These are phyloP conservation scores for Colletotrichum plurivorum DNA, from an alignment of 2,329 filamentous ascomycete genomes.

Conservation along the genomic window DNA sequence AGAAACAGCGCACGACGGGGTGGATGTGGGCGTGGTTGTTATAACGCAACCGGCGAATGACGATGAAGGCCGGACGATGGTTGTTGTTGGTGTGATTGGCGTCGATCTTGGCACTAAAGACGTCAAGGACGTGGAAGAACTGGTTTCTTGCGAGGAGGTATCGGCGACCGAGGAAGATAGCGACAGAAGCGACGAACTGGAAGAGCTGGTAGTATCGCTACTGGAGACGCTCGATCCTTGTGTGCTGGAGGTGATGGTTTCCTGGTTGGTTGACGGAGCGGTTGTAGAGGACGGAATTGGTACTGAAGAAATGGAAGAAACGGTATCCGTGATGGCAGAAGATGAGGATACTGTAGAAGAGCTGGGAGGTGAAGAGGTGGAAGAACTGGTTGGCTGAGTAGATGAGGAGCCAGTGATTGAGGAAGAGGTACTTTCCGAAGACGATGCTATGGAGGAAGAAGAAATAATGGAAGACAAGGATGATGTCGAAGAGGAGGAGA, in stretches of 20 bases:
- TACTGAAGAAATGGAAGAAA: neutral
- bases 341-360: neutral
- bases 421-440: neutral
- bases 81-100: neutral
- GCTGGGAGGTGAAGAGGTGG: neutral
- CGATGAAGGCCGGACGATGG: neutral
- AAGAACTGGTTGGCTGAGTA: neutral
- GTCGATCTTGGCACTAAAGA: neutral
- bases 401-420: neutral
- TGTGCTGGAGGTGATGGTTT: neutral
- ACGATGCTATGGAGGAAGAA: neutral
- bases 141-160: neutral
- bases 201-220: neutral
- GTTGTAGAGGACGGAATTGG: neutral
- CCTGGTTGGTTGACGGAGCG: neutral
- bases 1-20: neutral
- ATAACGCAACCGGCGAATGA: neutral
- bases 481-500: neutral
- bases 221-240: neutral
- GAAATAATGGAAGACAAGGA: neutral
- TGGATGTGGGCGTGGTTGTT: neutral
- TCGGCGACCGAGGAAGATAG: neutral
- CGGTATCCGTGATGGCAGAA: neutral
- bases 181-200: neutral
- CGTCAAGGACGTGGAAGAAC: neutral